A percentile compares a stretch with the other conserved stretches of the same genome.
phyloP scores from a whole-genome alignment of 1,284 basidiomycete genomes.

The Heliocybe sulcata region DNA sequence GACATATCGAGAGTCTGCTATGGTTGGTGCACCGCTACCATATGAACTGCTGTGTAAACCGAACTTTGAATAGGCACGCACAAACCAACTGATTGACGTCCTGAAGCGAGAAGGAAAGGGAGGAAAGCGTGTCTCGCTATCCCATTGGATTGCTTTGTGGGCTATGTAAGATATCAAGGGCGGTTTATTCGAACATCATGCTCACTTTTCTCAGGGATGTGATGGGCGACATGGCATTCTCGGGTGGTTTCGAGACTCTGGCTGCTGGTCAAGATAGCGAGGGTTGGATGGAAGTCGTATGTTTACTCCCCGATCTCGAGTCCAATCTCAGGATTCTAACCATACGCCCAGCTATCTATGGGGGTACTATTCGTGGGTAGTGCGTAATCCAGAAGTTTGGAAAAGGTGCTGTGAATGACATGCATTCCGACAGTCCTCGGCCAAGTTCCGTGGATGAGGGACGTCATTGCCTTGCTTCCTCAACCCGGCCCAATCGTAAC shows the following conservation, averaged over 20 bases:
- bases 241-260: conserved; percentile 15
- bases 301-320: no score
- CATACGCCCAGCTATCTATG: conserved; percentile 6
- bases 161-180: background rate
- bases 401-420: background rate
- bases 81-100: background rate
- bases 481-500: conserved; percentile 11
- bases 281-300: conserved; percentile 13
- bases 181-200: background rate
- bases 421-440: conserved; percentile 9
- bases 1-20: background rate
- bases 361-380: conserved; percentile 12
- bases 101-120: background rate
- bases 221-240: conserved; percentile 16
- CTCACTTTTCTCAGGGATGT: conserved; percentile 9
- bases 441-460: conserved; percentile 14
- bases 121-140: background rate
- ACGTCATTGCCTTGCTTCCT: conserved; percentile 11
- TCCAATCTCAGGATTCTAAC: background rate
- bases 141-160: background rate
- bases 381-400: background rate
- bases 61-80: background rate
- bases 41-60: background rate
- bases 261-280: conserved; percentile 11
- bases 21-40: background rate